Base-by-base conservation (phyloP, 768 basidiomycete genomes). In the Cyclocybe aegerita region DNA sequence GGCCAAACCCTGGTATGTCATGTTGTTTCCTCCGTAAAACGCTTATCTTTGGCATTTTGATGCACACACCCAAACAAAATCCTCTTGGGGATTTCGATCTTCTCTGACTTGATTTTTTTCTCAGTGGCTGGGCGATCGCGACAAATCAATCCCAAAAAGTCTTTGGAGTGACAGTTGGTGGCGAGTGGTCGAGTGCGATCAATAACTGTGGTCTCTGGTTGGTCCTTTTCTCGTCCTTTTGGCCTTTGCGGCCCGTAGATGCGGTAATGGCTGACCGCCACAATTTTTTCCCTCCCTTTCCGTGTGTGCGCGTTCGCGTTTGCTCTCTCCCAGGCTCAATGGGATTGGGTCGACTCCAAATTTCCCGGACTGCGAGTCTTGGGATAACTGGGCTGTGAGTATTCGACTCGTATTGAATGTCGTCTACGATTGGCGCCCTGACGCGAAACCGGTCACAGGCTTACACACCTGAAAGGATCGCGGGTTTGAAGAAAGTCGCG, bases 151-250 rank as follows among this genome's bases (percentile, higher is more conserved):
- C 90, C 1, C 82, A 86, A 71, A 73, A 70, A 16, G 74, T 74
- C 9, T 94, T 92, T 61, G 94, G 95, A 30, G 70, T 96, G 55
- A 85, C 85, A 36, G 62, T 81, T 37, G 91, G 89, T 37, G 93
- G 92, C 53, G 93, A 96, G 69, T 96, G 85, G 66, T 85, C 84
- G 37, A 76, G 83, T 40, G 90, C 89, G 32, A 83, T 90, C 66
- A 88, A 84, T 57, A 86, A 88, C 62, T 90, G 87, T 62, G 86
- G 86, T 32, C 62, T 82, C 39, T 89, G 77, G 77, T 70, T 72
- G 54, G 74, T 70, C 36, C 69, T 44, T 38, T 15, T 47, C 43
- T 46, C 46, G 38, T 39, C 46, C 33, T 42, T 40, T 39, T 48
- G 46, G 37, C 35, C 48, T 54, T 39, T 37, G 36, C 43, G 39